Percentiles rank a stretch among this genome's conserved stretches.
Evolutionary conservation across 805 yeast genomes (phyloP).

Genomic region (Candida endomychidarum): DNA sequence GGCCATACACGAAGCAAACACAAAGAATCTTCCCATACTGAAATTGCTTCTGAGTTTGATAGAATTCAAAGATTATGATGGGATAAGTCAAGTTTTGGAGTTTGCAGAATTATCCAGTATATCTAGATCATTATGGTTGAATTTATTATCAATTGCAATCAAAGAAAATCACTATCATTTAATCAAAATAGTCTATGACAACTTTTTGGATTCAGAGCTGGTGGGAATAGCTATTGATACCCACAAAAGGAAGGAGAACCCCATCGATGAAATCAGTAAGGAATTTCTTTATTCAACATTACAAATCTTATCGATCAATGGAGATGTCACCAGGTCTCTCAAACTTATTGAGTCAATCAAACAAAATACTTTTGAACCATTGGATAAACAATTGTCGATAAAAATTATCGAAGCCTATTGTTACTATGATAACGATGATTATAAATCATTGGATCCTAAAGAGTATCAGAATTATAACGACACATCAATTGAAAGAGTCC

Average conservation of each 20-base stretch:
- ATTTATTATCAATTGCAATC: slow-evolving; percentile 24
- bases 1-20: neutral
- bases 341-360: slow-evolving; percentile 30
- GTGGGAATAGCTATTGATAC: too few relatives aligned
- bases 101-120: slow-evolving; percentile 11
- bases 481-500: slow-evolving; percentile 25
- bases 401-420: slow-evolving; percentile 39
- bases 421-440: slow-evolving; percentile 14
- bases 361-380: slow-evolving; percentile 25
- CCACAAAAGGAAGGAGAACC: too few relatives aligned
- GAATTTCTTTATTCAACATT: slow-evolving; percentile 29
- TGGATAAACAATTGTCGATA: slow-evolving; percentile 33
- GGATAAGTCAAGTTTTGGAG: slow-evolving; percentile 17
- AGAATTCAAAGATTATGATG: slow-evolving; percentile 23
- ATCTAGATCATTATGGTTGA: slow-evolving; percentile 20
- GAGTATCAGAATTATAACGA: slow-evolving; percentile 19
- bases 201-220: too few relatives aligned
- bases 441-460: neutral
- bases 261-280: too few relatives aligned
- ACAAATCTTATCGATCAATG: slow-evolving; percentile 31
- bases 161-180: slow-evolving; percentile 25
- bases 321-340: slow-evolving; percentile 38
- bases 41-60: slow-evolving; percentile 19
- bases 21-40: slow-evolving; percentile 18
- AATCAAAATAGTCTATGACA: slow-evolving; percentile 27